These are phyloP conservation scores for Phialemoniopsis sp. DNA, from an alignment of 2,329 filamentous ascomycete species.

Conservation along the genomic window DNA sequence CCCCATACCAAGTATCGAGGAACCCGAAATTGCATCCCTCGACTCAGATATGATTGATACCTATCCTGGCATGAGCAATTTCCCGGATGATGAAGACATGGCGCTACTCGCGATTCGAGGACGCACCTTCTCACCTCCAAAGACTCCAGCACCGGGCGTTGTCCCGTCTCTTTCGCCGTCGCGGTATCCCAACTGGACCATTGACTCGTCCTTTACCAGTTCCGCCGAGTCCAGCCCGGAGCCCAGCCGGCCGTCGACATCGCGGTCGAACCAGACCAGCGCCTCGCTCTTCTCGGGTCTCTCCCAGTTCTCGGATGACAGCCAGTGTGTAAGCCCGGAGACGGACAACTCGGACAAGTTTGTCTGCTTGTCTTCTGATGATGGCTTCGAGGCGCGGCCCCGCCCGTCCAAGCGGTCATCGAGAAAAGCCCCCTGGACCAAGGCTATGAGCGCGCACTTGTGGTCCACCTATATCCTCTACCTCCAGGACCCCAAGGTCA, in stretches of 20 bases:
- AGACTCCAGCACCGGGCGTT: slow-evolving; percentile 50
- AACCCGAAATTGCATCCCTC: slow-evolving; percentile 34
- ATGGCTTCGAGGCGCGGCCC: neutral
- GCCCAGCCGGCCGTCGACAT: slow-evolving; percentile 55
- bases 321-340: slow-evolving; percentile 49
- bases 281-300: slow-evolving; percentile 53
- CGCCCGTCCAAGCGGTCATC: neutral
- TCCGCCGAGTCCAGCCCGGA: slow-evolving; percentile 54
- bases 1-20: slow-evolving; percentile 61
- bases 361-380: slow-evolving; percentile 5
- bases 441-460: slow-evolving; percentile 60
- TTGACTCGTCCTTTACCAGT: slow-evolving; percentile 52
- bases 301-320: slow-evolving; percentile 53
- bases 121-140: slow-evolving; percentile 49
- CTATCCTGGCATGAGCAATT: slow-evolving; percentile 14
- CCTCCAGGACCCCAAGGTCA: slow-evolving; percentile 63
- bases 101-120: slow-evolving; percentile 22
- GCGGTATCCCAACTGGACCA: slow-evolving; percentile 55
- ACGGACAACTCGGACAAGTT: slow-evolving; percentile 28
- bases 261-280: slow-evolving; percentile 55
- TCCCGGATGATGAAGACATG: slow-evolving; percentile 16
- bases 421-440: slow-evolving; percentile 57
- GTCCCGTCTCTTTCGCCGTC: slow-evolving; percentile 37
- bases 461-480: slow-evolving; percentile 64
- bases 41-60: slow-evolving; percentile 40